Base-by-base conservation (phyloP, 2,329 filamentous ascomycete genomes). In the Penicillium sp. region DNA sequence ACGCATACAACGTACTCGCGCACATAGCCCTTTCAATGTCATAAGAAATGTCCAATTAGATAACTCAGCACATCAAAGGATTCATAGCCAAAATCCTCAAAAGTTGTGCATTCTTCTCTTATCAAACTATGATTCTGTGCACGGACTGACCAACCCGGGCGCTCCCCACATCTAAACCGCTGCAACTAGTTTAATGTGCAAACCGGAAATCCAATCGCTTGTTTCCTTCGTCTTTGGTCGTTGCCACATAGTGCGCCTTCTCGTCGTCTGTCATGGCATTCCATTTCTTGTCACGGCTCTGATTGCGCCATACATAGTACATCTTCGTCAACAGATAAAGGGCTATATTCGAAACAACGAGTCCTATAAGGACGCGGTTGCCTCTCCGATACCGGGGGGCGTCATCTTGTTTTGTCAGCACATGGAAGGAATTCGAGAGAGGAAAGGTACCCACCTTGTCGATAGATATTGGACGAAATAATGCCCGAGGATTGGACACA, bases 361-460 rank as follows among this genome's bases (percentile, higher is more conserved):
- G 46, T 2, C 52, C 58, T 8, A 70, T 42, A 13, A 70, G 55
- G 4, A 60, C 57, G 5, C 76, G 61, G 74, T 79, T 56, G 62
- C 73, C 67, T 76, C 78, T 38, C 69, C 68, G 62, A 78, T 80
- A 65, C 75, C 77, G 32, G 76, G 63, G 49, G 71, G 73, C 64
- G 70, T 78, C 78, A 74, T 0, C 64, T 57, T 32, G 32, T 26
- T 14, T 14, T 11, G 39, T 61, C 34, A 56, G 53, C 34, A 36
- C 10, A 2, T 7, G 47, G 9, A 44, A 44, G 39, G 35, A 30
- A 53, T 16, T 6, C 2, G 10, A 9, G 47, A 41, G 42, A 26
- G 23, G 13, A 19, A 38, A 32, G 36, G 30, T 32, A 62, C 62
- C 43, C 38, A 66, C 62, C 56, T 29, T 57, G 4, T 63, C 74